Evolutionary conservation across 2,329 filamentous ascomycete species (phyloP).

Genomic region (Botrytis fragariae): DNA sequence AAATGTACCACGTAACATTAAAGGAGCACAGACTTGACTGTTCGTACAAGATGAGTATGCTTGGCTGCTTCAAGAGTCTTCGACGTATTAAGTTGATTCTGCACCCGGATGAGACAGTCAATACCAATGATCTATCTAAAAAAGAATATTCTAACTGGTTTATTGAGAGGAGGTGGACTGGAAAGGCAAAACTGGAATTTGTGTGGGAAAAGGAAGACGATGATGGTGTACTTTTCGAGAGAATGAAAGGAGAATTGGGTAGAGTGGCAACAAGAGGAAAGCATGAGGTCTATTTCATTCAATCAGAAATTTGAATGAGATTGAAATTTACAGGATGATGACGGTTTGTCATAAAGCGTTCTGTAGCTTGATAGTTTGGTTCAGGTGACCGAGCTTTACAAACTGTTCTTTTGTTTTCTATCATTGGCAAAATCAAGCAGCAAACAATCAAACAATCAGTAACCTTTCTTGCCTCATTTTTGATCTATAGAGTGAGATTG

Average conservation of each 20-base stretch:
- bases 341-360: not conserved
- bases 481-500: not conserved
- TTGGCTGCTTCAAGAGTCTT: not conserved
- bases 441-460: not conserved
- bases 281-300: not conserved
- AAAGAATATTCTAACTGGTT: not conserved
- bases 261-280: not conserved
- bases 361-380: not conserved
- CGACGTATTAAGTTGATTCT: not conserved
- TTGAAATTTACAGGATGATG: not conserved
- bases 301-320: not conserved
- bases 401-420: not conserved
- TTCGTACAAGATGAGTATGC: not conserved
- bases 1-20: not conserved
- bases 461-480: not conserved
- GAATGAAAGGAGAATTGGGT: not conserved
- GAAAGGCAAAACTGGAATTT: not conserved
- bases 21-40: accelerated
- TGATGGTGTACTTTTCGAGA: not conserved
- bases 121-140: accelerated
- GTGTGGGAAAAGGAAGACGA: not conserved
- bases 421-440: not conserved
- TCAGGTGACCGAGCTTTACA: not conserved
- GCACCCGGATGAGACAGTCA: not conserved
- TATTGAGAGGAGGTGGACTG: not conserved